These are phyloP conservation scores for Phymatotrichopsis omnivora DNA, from an alignment of 2,329 filamentous ascomycete species.

Conservation along the genomic window DNA sequence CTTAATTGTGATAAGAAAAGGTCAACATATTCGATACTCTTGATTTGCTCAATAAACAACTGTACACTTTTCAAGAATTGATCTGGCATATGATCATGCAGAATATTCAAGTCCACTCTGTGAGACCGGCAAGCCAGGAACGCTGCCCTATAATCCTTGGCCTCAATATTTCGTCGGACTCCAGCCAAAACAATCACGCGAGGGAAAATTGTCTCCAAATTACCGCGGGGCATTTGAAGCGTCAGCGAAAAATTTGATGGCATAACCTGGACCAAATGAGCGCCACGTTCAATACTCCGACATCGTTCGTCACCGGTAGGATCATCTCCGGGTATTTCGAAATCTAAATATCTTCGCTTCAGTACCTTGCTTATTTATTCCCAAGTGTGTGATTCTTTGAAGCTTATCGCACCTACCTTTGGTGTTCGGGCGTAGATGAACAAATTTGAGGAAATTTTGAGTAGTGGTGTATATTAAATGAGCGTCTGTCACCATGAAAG, in stretches of 20 bases:
- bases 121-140: constrained; percentile 85
- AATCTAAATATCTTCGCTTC: constrained; percentile 44
- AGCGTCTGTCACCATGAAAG: constrained; percentile 67
- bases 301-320: constrained; percentile 88
- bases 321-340: constrained; percentile 76
- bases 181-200: constrained; percentile 85
- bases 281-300: constrained; percentile 81
- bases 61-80: constrained; percentile 70
- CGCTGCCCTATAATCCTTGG: constrained; percentile 69
- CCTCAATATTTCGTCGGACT: constrained; percentile 69
- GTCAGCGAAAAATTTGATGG: constrained; percentile 77
- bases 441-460: constrained; percentile 86
- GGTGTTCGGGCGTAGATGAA: constrained; percentile 57
- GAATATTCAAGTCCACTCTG: constrained; percentile 93
- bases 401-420: constrained; percentile 45
- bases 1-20: constrained; percentile 62
- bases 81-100: constrained; percentile 82
- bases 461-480: constrained; percentile 90
- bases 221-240: constrained; percentile 91
- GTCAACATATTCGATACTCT: constrained; percentile 72
- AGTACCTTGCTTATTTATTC: not conserved
- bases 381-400: not conserved
- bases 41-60: constrained; percentile 73
- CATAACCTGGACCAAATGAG: constrained; percentile 75
- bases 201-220: constrained; percentile 89